Evolutionary conservation across 1,284 basidiomycete species (phyloP), one percentile per base, ranked within the genome.

Genomic region (Trametes pubescens): DNA sequence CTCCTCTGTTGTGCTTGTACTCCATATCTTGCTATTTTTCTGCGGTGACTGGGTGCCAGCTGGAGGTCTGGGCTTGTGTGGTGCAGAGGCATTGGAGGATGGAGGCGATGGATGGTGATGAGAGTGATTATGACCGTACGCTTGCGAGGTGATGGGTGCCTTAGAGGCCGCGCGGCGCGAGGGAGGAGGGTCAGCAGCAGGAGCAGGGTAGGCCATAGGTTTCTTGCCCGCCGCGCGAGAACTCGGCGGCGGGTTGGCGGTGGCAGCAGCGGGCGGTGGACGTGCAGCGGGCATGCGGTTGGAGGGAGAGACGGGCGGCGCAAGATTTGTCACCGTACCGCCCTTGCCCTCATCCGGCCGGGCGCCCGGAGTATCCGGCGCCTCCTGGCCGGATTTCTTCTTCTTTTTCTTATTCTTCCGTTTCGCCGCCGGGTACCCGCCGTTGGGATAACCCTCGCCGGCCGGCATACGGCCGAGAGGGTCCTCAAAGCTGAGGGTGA

Each of bases 1-100:
- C 79, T 99, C 97, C 77, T 98, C 94, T 11, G 86, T 87, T 49
- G 92, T 91, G 75, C 88, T 94, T 65, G 94, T 96, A 73, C 90
- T 94, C 91, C 95, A 95, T 72, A 95, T 92, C 85, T 93, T 91
- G 72, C 77, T 86, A 68, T 84, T 80, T 66, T 82, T 59, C 72
- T 78, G 69, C 44, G 60, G 62, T 43, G 58, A 69, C 47, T 59
- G 69, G 44, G 73, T 71, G 70, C 73, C 75, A 55, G 82, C 80
- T 63, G 81, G 81, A 35, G 77, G 82, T 71, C 81, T 74, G 69
- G 81, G 79, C 76, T 82, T 83, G 70, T 80, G 79, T 26, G 80
- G 78, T 37, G 75, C 80, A 57, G 85, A 86, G 62, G 86, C 81
- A 71, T 86, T 89, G 18, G 89, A 88, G 59, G 87, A 86, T 66